phyloP scores from a whole-genome alignment of 371 early-diverging fungal genomes.

The Mortierella sp. region DNA sequence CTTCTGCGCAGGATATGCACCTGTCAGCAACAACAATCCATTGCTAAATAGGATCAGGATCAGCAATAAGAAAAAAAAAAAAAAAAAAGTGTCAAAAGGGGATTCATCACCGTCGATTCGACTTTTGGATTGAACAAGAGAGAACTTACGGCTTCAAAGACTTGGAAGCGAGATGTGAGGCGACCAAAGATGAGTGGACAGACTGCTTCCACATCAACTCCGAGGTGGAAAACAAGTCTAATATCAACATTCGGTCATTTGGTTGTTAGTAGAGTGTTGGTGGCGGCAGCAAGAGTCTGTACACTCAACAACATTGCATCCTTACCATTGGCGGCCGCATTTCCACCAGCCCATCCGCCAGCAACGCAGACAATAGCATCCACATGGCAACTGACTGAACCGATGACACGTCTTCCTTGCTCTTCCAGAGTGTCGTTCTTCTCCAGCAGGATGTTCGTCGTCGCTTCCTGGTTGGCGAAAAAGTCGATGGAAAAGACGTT shows the following conservation, averaged over 20 bases:
- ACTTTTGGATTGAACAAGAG: too few species aligned
- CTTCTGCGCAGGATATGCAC: slow-evolving; percentile 81
- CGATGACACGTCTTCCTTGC: slow-evolving; percentile 68
- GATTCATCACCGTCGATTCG: too few species aligned
- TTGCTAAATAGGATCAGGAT: slow-evolving; percentile 56
- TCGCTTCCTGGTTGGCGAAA: slow-evolving; percentile 76
- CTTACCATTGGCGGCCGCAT: slow-evolving; percentile 75
- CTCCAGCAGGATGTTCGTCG: slow-evolving; percentile 72
- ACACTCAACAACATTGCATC: not conserved
- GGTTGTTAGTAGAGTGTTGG: too few species aligned
- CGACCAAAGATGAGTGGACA: slow-evolving; percentile 84
- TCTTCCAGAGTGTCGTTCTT: slow-evolving; percentile 58
- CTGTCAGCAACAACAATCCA: slow-evolving; percentile 87
- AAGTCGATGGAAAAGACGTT: slow-evolving; percentile 85
- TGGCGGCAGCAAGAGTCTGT: not conserved
- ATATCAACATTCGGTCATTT: too few species aligned
- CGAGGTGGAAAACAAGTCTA: slow-evolving; percentile 77
- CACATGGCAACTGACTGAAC: slow-evolving; percentile 62
- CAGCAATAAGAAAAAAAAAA: not conserved
- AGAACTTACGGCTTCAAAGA: slow-evolving; percentile 74
- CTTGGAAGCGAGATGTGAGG: slow-evolving; percentile 82
- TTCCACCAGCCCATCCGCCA: slow-evolving; percentile 98
- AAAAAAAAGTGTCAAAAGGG: not conserved
- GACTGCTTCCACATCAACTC: slow-evolving; percentile 85
- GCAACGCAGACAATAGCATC: slow-evolving; percentile 93